A percentile compares a stretch with the other conserved stretches of the same genome.
These are phyloP conservation scores for Suillus hirtellus DNA, from an alignment of 768 basidiomycete genomes.

Conservation along the genomic window DNA sequence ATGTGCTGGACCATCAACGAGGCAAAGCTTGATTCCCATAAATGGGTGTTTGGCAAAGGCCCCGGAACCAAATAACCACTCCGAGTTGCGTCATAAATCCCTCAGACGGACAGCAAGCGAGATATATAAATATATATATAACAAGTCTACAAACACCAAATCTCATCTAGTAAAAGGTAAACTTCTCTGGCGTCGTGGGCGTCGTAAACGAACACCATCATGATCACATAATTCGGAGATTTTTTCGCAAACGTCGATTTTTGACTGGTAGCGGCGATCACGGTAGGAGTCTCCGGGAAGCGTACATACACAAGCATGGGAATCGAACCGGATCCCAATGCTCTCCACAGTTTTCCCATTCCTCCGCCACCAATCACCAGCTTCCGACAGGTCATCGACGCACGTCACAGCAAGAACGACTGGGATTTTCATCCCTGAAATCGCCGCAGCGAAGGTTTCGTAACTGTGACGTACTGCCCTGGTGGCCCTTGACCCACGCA, in stretches of 20 bases:
- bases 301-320: conserved; percentile 26
- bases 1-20: neutral
- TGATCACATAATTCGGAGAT: neutral
- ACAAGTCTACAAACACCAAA: neutral
- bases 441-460: conserved; percentile 29
- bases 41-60: conserved; percentile 23
- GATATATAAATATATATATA: neutral
- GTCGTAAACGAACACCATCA: conserved; percentile 1
- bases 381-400: conserved; percentile 32
- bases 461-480: conserved; percentile 20
- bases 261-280: conserved; percentile 5
- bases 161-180: neutral
- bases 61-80: conserved; percentile 19
- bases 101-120: neutral
- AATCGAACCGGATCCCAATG: conserved; percentile 28
- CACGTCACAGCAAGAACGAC: conserved; percentile 40
- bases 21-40: conserved; percentile 19
- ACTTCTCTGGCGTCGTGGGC: conserved; percentile 3
- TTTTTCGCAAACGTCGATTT: conserved; percentile 2
- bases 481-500: conserved; percentile 21
- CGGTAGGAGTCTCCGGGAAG: conserved; percentile 2
- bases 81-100: neutral
- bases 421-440: conserved; percentile 35
- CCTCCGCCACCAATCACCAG: conserved; percentile 34
- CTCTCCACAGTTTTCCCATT: conserved; percentile 22